Conservation (phyloP, 257 asterid genomes). For the Gardenia jasminoides region DNA sequence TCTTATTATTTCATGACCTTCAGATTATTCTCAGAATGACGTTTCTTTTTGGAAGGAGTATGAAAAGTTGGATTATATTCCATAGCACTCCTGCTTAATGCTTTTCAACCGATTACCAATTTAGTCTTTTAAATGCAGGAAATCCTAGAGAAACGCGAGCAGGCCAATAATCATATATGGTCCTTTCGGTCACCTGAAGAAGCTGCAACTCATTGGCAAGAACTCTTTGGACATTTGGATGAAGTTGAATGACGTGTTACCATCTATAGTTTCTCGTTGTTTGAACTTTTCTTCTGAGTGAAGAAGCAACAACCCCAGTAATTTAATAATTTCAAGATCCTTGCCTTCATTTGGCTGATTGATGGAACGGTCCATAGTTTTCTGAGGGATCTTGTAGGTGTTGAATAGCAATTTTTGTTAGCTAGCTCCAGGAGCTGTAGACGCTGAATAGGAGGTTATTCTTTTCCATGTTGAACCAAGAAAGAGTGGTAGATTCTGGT, state of each 20-base stretch:
- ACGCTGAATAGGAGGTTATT: too few species aligned
- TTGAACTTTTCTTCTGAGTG: background rate
- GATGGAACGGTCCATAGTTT: background rate
- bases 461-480: too few species aligned
- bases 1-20: background rate
- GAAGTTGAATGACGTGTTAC: conserved; percentile 29
- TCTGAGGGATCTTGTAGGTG: background rate
- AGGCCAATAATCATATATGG: conserved; percentile 31
- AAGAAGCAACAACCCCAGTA: background rate
- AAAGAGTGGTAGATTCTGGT: background rate
- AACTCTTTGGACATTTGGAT: conserved; percentile 31
- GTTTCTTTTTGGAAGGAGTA: background rate
- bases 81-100: background rate
- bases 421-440: background rate
- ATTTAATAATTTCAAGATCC: conserved; percentile 2
- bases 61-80: background rate
- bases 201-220: conserved; percentile 26
- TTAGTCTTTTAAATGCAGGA: conserved; percentile 42
- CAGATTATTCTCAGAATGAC: background rate
- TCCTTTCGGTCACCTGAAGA: conserved; percentile 35
- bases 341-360: background rate
- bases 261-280: background rate
- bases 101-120: background rate
- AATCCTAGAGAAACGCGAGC: conserved; percentile 31
- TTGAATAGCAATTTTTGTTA: background rate